phyloP scores from a whole-genome alignment of 2,329 filamentous ascomycete genomes.

The Alternaria sp. region DNA sequence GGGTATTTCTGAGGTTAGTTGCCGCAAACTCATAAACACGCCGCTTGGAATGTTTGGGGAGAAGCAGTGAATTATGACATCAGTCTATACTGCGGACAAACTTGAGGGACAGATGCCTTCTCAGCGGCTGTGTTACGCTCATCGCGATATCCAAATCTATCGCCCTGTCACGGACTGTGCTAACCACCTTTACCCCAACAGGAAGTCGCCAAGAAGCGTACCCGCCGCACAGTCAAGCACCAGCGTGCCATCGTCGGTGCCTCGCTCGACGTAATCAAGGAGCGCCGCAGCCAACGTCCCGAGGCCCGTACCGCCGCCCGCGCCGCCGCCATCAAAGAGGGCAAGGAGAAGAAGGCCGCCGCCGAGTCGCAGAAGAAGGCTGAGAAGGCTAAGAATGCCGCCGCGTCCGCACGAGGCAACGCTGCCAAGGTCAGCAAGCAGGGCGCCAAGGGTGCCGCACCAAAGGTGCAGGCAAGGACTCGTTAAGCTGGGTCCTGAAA shows the following conservation, averaged over 20 bases:
- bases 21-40: constrained; percentile 14
- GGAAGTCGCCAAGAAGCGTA: constrained; percentile 99
- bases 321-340: constrained; percentile 89
- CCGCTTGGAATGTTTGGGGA: constrained; percentile 13
- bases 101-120: constrained; percentile 2
- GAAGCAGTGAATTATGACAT: constrained; percentile 34
- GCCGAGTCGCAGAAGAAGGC: constrained; percentile 94
- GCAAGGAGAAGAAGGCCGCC: constrained; percentile 97
- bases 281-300: constrained; percentile 92
- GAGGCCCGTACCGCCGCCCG: constrained; percentile 95
- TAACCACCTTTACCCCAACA: constrained; percentile 58
- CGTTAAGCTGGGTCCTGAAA: constrained; percentile 67
- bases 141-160: neutral
- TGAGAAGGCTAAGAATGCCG: constrained; percentile 95
- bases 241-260: constrained; percentile 99
- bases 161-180: constrained; percentile 14
- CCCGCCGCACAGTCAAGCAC: constrained; percentile 95
- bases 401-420: constrained; percentile 77
- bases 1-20: constrained; percentile 98
- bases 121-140: neutral
- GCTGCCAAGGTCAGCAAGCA: constrained; percentile 91
- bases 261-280: constrained; percentile 99
- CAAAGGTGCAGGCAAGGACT: constrained; percentile 85
- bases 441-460: constrained; percentile 87
- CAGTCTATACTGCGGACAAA: constrained; percentile 21